phyloP scores from a whole-genome alignment of 371 early-diverging fungal species.

The Mucor circinelloides region DNA sequence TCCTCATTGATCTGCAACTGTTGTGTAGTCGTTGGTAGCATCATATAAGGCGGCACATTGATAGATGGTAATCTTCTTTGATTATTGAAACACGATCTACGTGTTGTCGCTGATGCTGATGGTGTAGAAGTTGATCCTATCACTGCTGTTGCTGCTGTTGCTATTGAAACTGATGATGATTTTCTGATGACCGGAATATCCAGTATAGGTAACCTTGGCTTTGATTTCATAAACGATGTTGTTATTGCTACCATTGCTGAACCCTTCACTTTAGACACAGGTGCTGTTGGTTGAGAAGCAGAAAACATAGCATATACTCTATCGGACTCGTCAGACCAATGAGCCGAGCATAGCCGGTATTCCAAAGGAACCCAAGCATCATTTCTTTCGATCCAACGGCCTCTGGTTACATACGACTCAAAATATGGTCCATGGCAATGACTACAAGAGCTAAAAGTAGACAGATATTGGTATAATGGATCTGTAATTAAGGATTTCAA shows the following conservation, averaged over 20 bases:
- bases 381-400: constrained; percentile 63
- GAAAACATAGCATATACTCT: constrained; percentile 48
- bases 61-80: not conserved
- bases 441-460: constrained; percentile 68
- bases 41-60: not conserved
- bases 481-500: constrained; percentile 20
- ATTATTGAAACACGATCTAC: constrained; percentile 6
- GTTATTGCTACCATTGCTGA: not conserved
- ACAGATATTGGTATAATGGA: constrained; percentile 61
- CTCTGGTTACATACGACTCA: constrained; percentile 62
- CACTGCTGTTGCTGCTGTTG: not conserved
- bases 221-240: not conserved
- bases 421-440: constrained; percentile 90
- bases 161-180: not conserved
- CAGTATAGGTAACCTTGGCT: not conserved
- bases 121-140: not conserved
- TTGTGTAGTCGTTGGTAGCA: not conserved
- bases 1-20: not conserved
- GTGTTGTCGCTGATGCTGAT: not conserved
- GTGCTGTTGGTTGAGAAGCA: not conserved
- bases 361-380: constrained; percentile 63
- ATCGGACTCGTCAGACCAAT: constrained; percentile 76
- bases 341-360: constrained; percentile 76
- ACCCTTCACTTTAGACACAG: not conserved
- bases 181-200: not conserved